phyloP scores from a whole-genome alignment of 2,329 filamentous ascomycete genomes.

The Colletotrichum agaves region DNA sequence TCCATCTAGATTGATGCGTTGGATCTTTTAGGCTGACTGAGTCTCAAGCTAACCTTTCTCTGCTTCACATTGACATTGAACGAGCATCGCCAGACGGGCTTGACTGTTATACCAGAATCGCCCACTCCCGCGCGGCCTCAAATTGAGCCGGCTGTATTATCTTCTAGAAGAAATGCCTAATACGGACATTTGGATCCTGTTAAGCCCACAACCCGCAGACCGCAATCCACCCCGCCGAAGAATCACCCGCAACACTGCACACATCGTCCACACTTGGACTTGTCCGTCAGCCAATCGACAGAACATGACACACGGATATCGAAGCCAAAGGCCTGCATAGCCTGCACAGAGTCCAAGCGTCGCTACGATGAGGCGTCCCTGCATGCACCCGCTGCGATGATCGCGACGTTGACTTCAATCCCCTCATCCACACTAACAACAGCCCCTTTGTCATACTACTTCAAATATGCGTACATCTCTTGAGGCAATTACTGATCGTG shows the following conservation, averaged over 20 bases:
- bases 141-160: accelerated
- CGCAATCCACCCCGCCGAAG: conserved; percentile 34
- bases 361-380: conserved; percentile 49
- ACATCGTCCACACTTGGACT: not conserved
- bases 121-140: no score
- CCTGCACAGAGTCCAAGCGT: conserved; percentile 50
- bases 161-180: not conserved
- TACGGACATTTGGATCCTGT: not conserved
- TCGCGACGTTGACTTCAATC: conserved; percentile 35
- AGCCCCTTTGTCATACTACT: not conserved
- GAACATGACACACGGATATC: not conserved
- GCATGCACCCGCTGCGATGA: conserved; percentile 45
- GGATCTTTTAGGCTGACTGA: no score
- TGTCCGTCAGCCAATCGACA: not conserved
- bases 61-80: no score
- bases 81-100: no score
- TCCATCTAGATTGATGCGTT: no score
- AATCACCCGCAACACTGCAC: conserved; percentile 35
- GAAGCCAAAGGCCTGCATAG: conserved; percentile 47
- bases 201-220: not conserved
- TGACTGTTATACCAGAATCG: no score
- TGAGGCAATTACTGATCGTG: not conserved
- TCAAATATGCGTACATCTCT: no score
- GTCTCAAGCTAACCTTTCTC: no score
- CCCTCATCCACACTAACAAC: not conserved